Percentiles rank a stretch among this genome's conserved stretches.
Conservation (phyloP, 1,139 yeast genomes). For the Magnusiomyces tetraspermus region DNA sequence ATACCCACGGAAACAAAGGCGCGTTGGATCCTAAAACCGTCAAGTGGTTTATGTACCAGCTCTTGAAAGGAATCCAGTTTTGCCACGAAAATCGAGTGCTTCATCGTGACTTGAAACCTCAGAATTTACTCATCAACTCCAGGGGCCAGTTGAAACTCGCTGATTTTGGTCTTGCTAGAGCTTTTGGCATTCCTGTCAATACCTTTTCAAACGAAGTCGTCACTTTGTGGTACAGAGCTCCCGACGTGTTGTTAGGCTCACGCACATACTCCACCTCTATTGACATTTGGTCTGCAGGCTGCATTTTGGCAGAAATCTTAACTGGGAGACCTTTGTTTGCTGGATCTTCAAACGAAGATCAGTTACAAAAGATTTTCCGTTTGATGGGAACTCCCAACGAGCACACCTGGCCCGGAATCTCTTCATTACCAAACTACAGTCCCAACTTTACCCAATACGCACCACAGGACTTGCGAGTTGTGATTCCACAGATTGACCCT, state of each 20-base stretch:
- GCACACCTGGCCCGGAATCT: conserved; percentile 90
- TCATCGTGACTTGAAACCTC: conserved; percentile 94
- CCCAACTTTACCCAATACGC: conserved; percentile 68
- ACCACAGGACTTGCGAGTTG: conserved; percentile 71
- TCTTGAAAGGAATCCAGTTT: conserved; percentile 80
- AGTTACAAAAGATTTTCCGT: conserved; percentile 76
- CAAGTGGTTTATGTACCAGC: conserved; percentile 86
- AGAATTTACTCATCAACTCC: conserved; percentile 73
- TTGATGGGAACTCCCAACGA: conserved; percentile 96
- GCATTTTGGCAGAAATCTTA: conserved; percentile 96
- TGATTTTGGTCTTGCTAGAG: conserved; percentile 96
- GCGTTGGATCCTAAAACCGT: conserved; percentile 73
- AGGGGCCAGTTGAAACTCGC: conserved; percentile 90
- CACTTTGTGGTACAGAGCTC: conserved; percentile 97
- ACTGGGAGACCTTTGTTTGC: conserved; percentile 97
- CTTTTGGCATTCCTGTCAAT: conserved; percentile 96
- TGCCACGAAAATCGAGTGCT: conserved; percentile 93
- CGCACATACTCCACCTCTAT: conserved; percentile 92
- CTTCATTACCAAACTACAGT: conserved; percentile 76
- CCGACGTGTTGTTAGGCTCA: conserved; percentile 91
- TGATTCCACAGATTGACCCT: conserved; percentile 70
- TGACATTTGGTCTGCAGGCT: conserved; percentile 98
- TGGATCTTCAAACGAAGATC: conserved; percentile 94
- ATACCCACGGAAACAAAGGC: conserved; percentile 67
- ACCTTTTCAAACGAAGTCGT: conserved; percentile 97